Evolutionary conservation across 2,329 filamentous ascomycete genomes (phyloP), one percentile per base, ranked within the genome.

Genomic region (Penicillium hordei): DNA sequence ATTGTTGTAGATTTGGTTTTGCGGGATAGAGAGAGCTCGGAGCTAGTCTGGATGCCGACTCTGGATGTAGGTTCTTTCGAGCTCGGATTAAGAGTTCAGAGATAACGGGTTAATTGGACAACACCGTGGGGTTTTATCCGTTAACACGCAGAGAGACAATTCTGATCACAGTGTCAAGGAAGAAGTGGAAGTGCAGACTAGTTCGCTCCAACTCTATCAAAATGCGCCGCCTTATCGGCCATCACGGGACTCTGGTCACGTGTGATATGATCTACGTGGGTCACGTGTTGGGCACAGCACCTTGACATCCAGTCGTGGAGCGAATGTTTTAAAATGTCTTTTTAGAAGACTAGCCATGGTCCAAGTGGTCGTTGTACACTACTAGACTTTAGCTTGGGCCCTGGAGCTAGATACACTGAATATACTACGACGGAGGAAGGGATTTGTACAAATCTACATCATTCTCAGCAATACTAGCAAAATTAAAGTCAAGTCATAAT

Each of bases 401-500:
- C 13, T n/a, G 4, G 6, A 6, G 4, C 12, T 23, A 10, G 9
- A 31, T 21, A 9, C 15, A 2, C 15, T 12, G 2, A 46, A 10
- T 1, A 48, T 36, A 5, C 19, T 48, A 48, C 15, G 5, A 25
- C 23, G 13, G 17, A 23, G 23, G 29, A 33, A 21, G 4, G 12
- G 10, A 21, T 4, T 29, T 7, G 44, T 33, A 46, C 17, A 31
- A 25, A 25, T 40, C 7, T 45, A 45, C 43, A 7, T 9, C 7
- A 38, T n/a, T 48, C 12, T n/a, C 2, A 12, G 38, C 29, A 23
- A 39, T 23, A 21, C 31, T 3, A 29, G 29, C 9, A n/a, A 46
- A 25, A 15, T 31, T 33, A 34, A 45, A 42, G n/a, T 53, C 42
- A 53, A 48, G 55, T 57, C 57, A 56, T 59, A 55, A 55, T 59